Evolutionary conservation across 139 green algal species (phyloP).

Genomic region (Mesostigma viride): DNA sequence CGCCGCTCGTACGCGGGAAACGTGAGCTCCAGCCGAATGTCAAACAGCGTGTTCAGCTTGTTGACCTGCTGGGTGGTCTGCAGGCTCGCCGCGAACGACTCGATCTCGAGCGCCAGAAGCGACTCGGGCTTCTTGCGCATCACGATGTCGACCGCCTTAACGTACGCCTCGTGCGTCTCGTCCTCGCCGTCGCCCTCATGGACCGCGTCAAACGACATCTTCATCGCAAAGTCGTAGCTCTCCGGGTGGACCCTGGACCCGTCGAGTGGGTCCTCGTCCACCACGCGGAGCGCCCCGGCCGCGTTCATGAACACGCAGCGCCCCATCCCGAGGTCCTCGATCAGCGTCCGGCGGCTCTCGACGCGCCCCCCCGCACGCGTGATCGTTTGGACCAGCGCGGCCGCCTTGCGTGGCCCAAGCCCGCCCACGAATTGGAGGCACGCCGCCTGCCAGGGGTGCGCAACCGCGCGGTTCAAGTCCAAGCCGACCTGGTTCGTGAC

Average conservation of each 20-base stretch:
- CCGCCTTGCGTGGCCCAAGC: slow-evolving; percentile 77
- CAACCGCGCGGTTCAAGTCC: slow-evolving; percentile 68
- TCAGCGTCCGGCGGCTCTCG: not conserved
- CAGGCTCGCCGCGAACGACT: not conserved
- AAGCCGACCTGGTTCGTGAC: slow-evolving; percentile 53
- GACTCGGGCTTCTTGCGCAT: not conserved
- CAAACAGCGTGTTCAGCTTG: not conserved
- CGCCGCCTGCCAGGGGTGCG: slow-evolving; percentile 52
- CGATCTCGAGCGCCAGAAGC: not conserved
- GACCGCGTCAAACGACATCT: slow-evolving; percentile 16
- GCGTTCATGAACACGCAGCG: slow-evolving; percentile 44
- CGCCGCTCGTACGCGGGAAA: slow-evolving; percentile 4
- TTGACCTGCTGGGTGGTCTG: not conserved
- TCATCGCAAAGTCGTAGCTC: slow-evolving; percentile 35
- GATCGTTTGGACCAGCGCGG: slow-evolving; percentile 47
- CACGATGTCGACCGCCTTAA: too few species aligned
- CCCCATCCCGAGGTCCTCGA: not conserved
- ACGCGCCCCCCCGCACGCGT: slow-evolving; percentile 22
- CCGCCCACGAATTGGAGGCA: slow-evolving; percentile 71
- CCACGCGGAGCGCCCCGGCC: slow-evolving; percentile 55
- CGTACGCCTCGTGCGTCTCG: slow-evolving; percentile 4
- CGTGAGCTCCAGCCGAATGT: not conserved
- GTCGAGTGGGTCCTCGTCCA: slow-evolving; percentile 63
- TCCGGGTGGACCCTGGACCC: slow-evolving; percentile 64
- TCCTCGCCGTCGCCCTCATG: slow-evolving; percentile 5